Conservation (phyloP, 495 filamentous ascomycete genomes). For the Bacidia gigantensis region DNA sequence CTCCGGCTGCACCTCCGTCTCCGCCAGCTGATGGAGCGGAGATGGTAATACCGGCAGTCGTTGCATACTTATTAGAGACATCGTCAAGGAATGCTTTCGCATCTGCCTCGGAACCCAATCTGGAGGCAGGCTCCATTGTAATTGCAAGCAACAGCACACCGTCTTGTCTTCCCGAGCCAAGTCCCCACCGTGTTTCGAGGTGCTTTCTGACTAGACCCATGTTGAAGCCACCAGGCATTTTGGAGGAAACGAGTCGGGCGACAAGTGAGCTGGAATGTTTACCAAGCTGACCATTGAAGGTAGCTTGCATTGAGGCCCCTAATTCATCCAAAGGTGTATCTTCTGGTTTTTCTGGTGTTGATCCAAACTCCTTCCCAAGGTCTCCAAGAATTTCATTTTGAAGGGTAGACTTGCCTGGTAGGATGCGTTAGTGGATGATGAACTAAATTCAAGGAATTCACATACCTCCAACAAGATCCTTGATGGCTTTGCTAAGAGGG, state of each 20-base stretch:
- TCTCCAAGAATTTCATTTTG: conserved; percentile 95
- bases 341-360: conserved; percentile 96
- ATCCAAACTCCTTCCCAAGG: conserved; percentile 95
- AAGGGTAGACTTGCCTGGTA: conserved; percentile 83
- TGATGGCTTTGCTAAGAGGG: conserved; percentile 92
- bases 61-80: conserved; percentile 77
- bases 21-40: conserved; percentile 63
- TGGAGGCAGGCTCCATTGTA: conserved; percentile 80
- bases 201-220: conserved; percentile 92
- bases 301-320: conserved; percentile 88
- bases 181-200: conserved; percentile 83
- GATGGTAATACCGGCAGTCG: conserved; percentile 70
- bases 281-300: conserved; percentile 93
- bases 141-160: conserved; percentile 78
- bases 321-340: conserved; percentile 93
- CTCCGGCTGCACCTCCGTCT: conserved; percentile 54
- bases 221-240: conserved; percentile 99
- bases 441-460: not conserved
- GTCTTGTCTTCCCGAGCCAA: conserved; percentile 80
- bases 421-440: conserved; percentile 1
- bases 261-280: conserved; percentile 93
- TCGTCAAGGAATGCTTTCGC: conserved; percentile 86
- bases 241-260: conserved; percentile 88
- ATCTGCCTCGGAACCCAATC: conserved; percentile 77
- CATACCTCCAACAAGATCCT: conserved; percentile 94